Conservation (phyloP, 2,329 filamentous ascomycete genomes). For the Neopestalotiopsis clavispora region DNA sequence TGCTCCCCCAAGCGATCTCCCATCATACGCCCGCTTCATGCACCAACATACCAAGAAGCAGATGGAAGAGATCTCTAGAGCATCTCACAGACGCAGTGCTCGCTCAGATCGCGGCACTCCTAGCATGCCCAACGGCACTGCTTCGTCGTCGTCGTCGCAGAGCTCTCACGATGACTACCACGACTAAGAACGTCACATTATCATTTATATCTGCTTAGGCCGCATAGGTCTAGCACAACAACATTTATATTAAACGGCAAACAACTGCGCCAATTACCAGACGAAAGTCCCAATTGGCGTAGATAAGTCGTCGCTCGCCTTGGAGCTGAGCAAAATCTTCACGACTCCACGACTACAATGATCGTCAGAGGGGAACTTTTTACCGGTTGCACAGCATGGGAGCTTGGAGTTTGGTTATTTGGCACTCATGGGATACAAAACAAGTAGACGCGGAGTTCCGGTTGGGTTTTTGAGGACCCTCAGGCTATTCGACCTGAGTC, state of each 20-base stretch:
- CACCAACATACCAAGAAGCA: slow-evolving; percentile 69
- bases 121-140: slow-evolving; percentile 32
- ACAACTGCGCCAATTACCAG: too few species aligned
- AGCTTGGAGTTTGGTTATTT: not conserved
- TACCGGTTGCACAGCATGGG: not conserved
- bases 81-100: slow-evolving; percentile 41
- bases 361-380: not conserved
- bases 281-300: too few species aligned
- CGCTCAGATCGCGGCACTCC: slow-evolving; percentile 23
- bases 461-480: not conserved
- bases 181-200: slow-evolving; percentile 23
- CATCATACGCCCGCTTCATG: slow-evolving; percentile 63
- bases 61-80: slow-evolving; percentile 62
- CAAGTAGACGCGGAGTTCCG: slow-evolving; percentile 1
- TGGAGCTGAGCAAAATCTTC: too few species aligned
- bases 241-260: too few species aligned
- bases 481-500: too few species aligned
- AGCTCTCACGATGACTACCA: slow-evolving; percentile 31
- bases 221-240: too few species aligned
- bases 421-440: not conserved
- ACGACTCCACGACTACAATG: too few species aligned
- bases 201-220: too few species aligned
- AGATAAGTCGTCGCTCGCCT: too few species aligned
- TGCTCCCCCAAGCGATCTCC: slow-evolving; percentile 36
- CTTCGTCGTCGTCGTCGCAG: slow-evolving; percentile 23